phyloP scores from a whole-genome alignment of 1,284 basidiomycete genomes.

The Rhodotorula mucilaginosa region DNA sequence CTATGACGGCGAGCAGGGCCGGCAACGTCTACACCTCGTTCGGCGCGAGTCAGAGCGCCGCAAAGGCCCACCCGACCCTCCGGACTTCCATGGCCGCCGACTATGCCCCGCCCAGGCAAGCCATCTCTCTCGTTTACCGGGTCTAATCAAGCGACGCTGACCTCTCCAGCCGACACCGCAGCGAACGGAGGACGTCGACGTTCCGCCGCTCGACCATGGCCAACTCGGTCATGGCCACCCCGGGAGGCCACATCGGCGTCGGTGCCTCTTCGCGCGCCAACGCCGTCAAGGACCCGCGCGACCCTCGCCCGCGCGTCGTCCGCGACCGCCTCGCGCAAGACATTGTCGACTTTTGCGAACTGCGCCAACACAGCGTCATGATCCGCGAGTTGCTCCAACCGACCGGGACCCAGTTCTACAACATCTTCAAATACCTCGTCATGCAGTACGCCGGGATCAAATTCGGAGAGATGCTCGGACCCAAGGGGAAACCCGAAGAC shows the following conservation, averaged over 20 bases:
- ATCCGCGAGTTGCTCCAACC: slow-evolving; percentile 41
- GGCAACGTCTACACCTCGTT: slow-evolving; percentile 8
- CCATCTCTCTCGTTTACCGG: not conserved
- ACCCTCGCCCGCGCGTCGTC: slow-evolving; percentile 5
- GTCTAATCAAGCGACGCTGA: not conserved
- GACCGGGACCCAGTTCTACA: slow-evolving; percentile 44
- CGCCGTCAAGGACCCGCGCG: slow-evolving; percentile 31
- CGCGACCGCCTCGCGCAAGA: slow-evolving; percentile 29
- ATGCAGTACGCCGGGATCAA: slow-evolving; percentile 18
- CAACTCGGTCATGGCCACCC: slow-evolving; percentile 12
- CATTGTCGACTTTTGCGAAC: slow-evolving; percentile 30
- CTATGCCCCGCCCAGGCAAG: slow-evolving; percentile 30
- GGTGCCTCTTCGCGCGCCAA: slow-evolving; percentile 1
- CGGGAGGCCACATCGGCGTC: slow-evolving; percentile 24
- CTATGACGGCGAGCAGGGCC: slow-evolving; percentile 26
- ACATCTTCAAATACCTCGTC: slow-evolving; percentile 45
- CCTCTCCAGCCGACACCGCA: not conserved
- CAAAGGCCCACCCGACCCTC: slow-evolving; percentile 10
- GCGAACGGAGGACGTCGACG: slow-evolving; percentile 35
- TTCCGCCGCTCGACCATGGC: slow-evolving; percentile 30
- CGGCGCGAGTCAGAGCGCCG: slow-evolving; percentile 25
- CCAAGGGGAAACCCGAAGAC: slow-evolving; percentile 40
- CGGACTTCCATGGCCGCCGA: slow-evolving; percentile 20
- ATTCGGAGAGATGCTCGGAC: slow-evolving; percentile 17
- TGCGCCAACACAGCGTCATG: slow-evolving; percentile 14